Conservation (phyloP, 2,329 filamentous ascomycete genomes). For the Neospermospora avenae region DNA sequence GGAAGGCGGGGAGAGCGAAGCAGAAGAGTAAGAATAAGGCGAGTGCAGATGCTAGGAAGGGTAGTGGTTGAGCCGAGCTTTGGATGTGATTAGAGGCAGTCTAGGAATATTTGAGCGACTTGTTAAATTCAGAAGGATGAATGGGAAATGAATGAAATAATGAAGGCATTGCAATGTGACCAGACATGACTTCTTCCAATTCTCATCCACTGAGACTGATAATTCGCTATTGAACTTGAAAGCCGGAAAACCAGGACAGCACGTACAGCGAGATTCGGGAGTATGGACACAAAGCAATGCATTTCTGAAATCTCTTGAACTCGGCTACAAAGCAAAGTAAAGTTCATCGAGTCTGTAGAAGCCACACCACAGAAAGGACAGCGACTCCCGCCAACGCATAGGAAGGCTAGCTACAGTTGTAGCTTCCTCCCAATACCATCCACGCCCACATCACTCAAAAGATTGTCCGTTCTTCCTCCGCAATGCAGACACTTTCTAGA, state of each 20-base stretch:
- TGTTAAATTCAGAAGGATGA: conserved; percentile 2
- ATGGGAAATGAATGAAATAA: neutral
- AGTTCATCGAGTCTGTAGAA: neutral
- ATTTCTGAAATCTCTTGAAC: conserved; percentile 26
- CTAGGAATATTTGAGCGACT: neutral
- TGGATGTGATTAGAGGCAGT: neutral
- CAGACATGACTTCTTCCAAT: too few species aligned
- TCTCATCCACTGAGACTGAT: too few species aligned
- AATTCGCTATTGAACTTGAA: too few species aligned
- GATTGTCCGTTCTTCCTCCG: conserved; percentile 21
- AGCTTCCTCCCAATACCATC: neutral
- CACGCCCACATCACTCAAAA: conserved; percentile 13
- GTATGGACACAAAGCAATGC: neutral
- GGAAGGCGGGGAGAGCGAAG: conserved; percentile 70
- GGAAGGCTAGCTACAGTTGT: conserved; percentile 28
- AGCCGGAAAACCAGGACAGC: neutral
- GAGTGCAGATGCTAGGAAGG: conserved; percentile 33
- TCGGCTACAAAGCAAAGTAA: conserved; percentile 25
- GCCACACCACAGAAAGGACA: conserved; percentile 20
- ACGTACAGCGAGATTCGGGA: neutral
- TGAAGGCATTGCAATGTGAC: neutral
- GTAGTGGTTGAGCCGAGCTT: conserved; percentile 24
- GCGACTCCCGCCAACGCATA: conserved; percentile 30
- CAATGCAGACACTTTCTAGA: conserved; percentile 28
- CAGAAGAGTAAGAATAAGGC: conserved; percentile 61